Percentiles rank a stretch among this genome's conserved stretches.
phyloP scores from a whole-genome alignment of 2,329 filamentous ascomycete species.

The Penicillium occitanis region DNA sequence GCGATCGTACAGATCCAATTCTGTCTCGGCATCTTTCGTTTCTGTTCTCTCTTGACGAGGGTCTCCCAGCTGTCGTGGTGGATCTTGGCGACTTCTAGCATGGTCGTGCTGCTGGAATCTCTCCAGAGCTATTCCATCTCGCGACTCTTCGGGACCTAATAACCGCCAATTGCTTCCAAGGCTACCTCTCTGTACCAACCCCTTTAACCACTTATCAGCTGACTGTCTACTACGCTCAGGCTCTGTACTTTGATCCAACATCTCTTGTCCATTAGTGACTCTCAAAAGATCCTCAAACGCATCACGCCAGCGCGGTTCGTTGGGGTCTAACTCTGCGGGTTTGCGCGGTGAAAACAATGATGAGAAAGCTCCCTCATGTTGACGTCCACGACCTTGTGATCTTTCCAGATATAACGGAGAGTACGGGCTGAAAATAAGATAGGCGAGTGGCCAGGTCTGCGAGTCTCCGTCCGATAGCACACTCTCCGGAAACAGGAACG shows the following conservation, averaged over 20 bases:
- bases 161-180: constrained; percentile 43
- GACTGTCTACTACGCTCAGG: constrained; percentile 31
- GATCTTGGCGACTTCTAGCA: constrained; percentile 2
- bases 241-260: constrained; percentile 37
- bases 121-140: constrained; percentile 29
- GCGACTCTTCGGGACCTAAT: constrained; percentile 26
- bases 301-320: constrained; percentile 52
- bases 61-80: background rate
- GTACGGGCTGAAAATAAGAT: constrained; percentile 53
- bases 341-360: constrained; percentile 38
- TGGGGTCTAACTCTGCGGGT: constrained; percentile 35
- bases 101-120: constrained; percentile 13
- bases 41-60: constrained; percentile 23
- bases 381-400: constrained; percentile 30
- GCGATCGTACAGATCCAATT: constrained; percentile 56
- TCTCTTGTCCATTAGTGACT: constrained; percentile 46
- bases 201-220: constrained; percentile 42
- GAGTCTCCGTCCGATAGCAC: constrained; percentile 38
- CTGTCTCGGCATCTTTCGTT: constrained; percentile 39
- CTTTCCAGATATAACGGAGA: constrained; percentile 56
- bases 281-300: constrained; percentile 61
- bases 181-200: constrained; percentile 43
- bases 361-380: constrained; percentile 33
- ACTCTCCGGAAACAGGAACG: constrained; percentile 34
- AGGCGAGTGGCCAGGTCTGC: constrained; percentile 42